Evolutionary conservation across 2,329 filamentous ascomycete species (phyloP).

Genomic region (Diaporthe batatas): DNA sequence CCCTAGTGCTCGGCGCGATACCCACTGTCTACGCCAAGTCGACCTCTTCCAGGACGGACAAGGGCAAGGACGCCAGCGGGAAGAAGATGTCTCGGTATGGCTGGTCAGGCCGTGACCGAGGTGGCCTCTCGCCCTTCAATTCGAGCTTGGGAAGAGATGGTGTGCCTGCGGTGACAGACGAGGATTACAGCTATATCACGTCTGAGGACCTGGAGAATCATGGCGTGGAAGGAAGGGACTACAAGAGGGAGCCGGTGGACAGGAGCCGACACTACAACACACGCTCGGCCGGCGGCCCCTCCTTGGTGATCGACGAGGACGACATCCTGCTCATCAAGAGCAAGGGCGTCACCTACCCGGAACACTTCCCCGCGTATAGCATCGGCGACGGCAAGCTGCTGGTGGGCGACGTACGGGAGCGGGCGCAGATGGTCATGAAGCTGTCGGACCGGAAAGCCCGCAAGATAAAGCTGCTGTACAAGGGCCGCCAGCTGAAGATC

Average conservation of each 20-base stretch:
- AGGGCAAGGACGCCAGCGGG: constrained; percentile 43
- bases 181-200: constrained; percentile 88
- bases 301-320: constrained; percentile 64
- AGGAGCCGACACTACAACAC: constrained; percentile 37
- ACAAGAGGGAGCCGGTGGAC: constrained; percentile 46
- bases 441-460: constrained; percentile 65
- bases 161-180: constrained; percentile 76
- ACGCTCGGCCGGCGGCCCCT: constrained; percentile 44
- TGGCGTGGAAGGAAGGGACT: constrained; percentile 50
- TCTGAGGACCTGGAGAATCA: constrained; percentile 74
- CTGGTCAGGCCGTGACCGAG: constrained; percentile 60
- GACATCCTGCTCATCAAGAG: constrained; percentile 80
- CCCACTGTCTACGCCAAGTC: constrained; percentile 50
- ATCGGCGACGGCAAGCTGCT: constrained; percentile 80
- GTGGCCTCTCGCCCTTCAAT: constrained; percentile 64
- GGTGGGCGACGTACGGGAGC: constrained; percentile 75
- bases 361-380: constrained; percentile 80
- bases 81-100: constrained; percentile 66
- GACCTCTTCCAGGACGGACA: constrained; percentile 44
- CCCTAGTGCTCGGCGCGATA: constrained; percentile 63
- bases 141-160: constrained; percentile 57
- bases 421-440: constrained; percentile 76
- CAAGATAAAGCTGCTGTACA: constrained; percentile 78
- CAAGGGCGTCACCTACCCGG: constrained; percentile 74
- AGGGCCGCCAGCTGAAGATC: constrained; percentile 78